These are phyloP conservation scores for Solanum hybrid DNA, from an alignment of 305 asterid species.

Conservation along the genomic window DNA sequence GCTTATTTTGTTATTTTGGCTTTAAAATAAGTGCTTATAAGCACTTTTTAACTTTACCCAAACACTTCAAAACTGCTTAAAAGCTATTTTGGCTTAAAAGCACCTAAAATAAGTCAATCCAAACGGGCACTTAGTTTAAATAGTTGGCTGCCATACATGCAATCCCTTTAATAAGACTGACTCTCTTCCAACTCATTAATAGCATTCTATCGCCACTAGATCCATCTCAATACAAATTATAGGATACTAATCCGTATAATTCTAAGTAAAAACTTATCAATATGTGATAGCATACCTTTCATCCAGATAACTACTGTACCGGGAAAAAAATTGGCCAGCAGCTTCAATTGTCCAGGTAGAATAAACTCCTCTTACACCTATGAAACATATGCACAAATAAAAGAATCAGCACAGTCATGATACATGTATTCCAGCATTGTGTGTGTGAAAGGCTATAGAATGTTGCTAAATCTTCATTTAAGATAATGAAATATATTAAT, in stretches of 20 bases:
- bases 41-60: no score
- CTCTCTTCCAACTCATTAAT: neutral
- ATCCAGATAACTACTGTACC: conserved; percentile 53
- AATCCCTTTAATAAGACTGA: neutral
- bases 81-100: no score
- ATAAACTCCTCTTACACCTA: conserved; percentile 76
- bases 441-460: neutral
- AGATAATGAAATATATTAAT: neutral
- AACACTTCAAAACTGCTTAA: no score
- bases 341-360: conserved; percentile 64
- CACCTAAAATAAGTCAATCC: no score
- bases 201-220: neutral
- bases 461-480: neutral
- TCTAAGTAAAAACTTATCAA: neutral
- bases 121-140: neutral
- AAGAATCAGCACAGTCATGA: neutral
- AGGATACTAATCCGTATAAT: neutral
- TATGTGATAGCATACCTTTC: conserved; percentile 39
- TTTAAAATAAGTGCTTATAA: no score
- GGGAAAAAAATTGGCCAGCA: conserved; percentile 51
- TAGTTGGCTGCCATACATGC: neutral
- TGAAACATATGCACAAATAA: conserved; percentile 7
- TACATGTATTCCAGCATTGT: neutral
- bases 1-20: no score
- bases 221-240: neutral